phyloP scores from a whole-genome alignment of 2,329 filamentous ascomycete genomes.

The Exserohilum rostratum region DNA sequence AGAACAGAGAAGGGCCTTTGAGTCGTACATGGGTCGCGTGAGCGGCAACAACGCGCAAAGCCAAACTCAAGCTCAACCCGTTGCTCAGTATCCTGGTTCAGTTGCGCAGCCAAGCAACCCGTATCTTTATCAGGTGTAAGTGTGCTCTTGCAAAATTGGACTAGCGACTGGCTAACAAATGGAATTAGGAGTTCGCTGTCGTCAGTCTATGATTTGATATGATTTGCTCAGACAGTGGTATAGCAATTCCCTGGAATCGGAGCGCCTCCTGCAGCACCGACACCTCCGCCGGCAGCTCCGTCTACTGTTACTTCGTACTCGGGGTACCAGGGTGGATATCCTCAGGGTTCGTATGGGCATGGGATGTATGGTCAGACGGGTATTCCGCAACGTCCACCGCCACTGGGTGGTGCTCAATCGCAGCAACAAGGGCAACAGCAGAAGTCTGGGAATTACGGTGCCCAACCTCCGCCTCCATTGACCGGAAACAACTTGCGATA shows the following conservation, averaged over 20 bases:
- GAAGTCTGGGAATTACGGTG: conserved; percentile 9
- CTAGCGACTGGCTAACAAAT: conserved; percentile 12
- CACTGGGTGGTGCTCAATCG: conserved; percentile 21
- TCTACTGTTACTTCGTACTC: conserved; percentile 29
- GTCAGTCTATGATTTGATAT: background rate
- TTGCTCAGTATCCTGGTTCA: conserved; percentile 26
- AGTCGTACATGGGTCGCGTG: conserved; percentile 37
- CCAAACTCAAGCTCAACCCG: conserved; percentile 20
- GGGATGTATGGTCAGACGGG: conserved; percentile 14
- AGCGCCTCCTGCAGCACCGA: conserved; percentile 34
- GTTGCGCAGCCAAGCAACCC: conserved; percentile 24
- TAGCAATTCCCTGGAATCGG: conserved; percentile 31
- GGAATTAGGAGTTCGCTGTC: conserved; percentile 13
- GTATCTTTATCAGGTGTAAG: conserved; percentile 39
- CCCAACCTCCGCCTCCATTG: conserved; percentile 16
- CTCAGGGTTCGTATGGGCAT: conserved; percentile 16
- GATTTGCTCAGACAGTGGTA: conserved; percentile 10
- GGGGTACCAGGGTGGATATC: conserved; percentile 19
- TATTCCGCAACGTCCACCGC: conserved; percentile 26
- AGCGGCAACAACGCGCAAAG: conserved; percentile 3
- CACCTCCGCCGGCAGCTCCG: conserved; percentile 31
- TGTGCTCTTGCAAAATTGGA: background rate
- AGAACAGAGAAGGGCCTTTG: conserved; percentile 39
- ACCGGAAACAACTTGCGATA: conserved; percentile 28
- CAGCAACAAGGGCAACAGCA: conserved; percentile 16